These are phyloP conservation scores for Ligustrum vulgare DNA, from an alignment of 257 asterid species.

Conservation along the genomic window DNA sequence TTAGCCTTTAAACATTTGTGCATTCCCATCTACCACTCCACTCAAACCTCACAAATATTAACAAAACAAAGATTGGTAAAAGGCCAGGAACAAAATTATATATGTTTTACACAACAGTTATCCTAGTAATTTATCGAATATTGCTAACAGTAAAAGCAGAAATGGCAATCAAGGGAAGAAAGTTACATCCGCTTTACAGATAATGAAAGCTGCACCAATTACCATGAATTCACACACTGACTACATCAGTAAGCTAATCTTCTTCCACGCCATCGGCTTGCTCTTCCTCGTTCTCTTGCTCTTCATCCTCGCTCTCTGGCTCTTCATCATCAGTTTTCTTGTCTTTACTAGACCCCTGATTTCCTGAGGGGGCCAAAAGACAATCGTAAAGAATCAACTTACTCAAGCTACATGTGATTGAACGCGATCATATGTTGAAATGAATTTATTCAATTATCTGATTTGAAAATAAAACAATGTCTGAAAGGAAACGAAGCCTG, in stretches of 20 bases:
- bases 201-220: neutral
- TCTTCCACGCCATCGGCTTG: slow-evolving; percentile 18
- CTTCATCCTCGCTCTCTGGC: slow-evolving; percentile 11
- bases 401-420: neutral
- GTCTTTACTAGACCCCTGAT: slow-evolving; percentile 23
- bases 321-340: slow-evolving; percentile 24
- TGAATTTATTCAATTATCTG: neutral
- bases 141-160: neutral
- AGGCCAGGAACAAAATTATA: too few relatives aligned
- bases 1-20: too few relatives aligned
- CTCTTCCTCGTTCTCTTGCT: slow-evolving; percentile 16
- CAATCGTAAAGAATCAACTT: neutral
- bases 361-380: slow-evolving; percentile 31
- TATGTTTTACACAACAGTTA: neutral
- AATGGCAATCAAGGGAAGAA: neutral
- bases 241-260: neutral
- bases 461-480: neutral
- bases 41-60: too few relatives aligned
- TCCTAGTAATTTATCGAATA: neutral
- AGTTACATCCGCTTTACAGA: neutral
- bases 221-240: neutral
- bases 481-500: neutral
- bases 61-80: too few relatives aligned
- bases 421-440: neutral
- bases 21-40: too few relatives aligned